Evolutionary conservation across 192 early-diverging fungal species (phyloP), one percentile per base, ranked within the genome.

Genomic region (Coemansia sp.): DNA sequence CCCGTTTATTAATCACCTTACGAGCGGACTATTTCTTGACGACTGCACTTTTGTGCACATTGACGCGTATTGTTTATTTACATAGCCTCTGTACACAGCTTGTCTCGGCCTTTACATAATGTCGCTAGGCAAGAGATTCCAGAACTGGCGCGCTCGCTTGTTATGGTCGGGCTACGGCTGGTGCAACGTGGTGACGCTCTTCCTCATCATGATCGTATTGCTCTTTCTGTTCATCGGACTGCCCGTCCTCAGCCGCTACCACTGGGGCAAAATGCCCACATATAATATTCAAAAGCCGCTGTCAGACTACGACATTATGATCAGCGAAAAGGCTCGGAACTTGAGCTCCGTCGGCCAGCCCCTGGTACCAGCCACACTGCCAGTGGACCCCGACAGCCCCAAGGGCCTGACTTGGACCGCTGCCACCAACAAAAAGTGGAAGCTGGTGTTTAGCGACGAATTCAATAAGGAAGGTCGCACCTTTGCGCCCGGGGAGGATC

Each of bases 401-500:
- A 14, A 53, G 0, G 71, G 70, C 14, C 61, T 72, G 35, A 83
- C 68, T 1, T 78, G 76, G 71, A 77, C 59, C 2, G 71, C 83
- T 0, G 70, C 64, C 4, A 76, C 83, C 53, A 73, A 74, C 9
- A 65, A 75, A 46, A 56, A 73, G 46, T 87, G 82, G 74, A 73
- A 69, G 58, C 71, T 87, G 23, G 86, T 85, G 21, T 87, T 87
- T 56, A 85, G 83, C 57, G 86, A 87, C 62, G 86, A 87, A 65
- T 87, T 87, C 34, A 73, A 86, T 16, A 70, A 82, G 58, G 81
- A 83, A 3, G 76, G 79, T 3, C 83, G 86, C 56, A 73, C 73
- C 0, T 87, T 87, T 66, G 70, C 63, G 6, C 74, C 81, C 1
- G 84, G 85, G 35, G 77, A 84, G 59, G 86, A 87, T 63, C 65